Evolutionary conservation across 2,329 filamentous ascomycete species (phyloP), one percentile per base, ranked within the genome.

Genomic region (Ophiostoma sp.): DNA sequence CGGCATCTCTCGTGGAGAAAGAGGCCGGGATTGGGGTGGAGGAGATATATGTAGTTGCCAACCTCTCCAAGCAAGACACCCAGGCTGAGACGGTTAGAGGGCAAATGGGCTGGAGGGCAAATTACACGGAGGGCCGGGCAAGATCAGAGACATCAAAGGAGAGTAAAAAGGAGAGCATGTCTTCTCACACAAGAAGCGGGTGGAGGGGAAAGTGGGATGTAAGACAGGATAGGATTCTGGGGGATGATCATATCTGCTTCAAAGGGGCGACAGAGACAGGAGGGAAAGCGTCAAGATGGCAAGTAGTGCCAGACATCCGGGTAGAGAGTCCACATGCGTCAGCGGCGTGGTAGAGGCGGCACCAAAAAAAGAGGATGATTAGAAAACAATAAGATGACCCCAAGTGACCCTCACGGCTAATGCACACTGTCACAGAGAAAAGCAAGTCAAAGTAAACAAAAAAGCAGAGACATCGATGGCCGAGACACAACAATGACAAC

Each of bases 231-330:
- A 9, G 49, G 49, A 55, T 55, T 55, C 49, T 55, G 49, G 49
- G 27, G 7, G 49, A 55, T 55, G 49, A 55, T 55, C 49, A 27
- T n/a, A 55, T 55, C 49, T n/a, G 11, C 49, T 18, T 55, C 49
- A 55, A 55, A 18, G 49, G 49, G 27, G 49, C 27, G 27, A 27
- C 27, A 55, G 49, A 55, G 27, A 55, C 27, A 12, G 49, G n/a
- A 55, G 49, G 8, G 65, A 69, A 63, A 67, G 65, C 65, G 60
- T 27, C 45, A n/a, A 11, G n/a, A 55, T 55, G 18, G 18, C n/a
- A 55, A 18, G 27, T 11, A 18, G 18, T 11, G 12, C 11, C 2
- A 52, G 7, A 55, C 5, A n/a, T 52, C 27, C 2, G 27, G 27
- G 27, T 27, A 27, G 27, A 27, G 27, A 27, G 27, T 27, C 27